A percentile compares a stretch with the other conserved stretches of the same genome.
These are phyloP conservation scores for Vitis hybrid DNA, from an alignment of 177 flowering plant species.

Conservation along the genomic window DNA sequence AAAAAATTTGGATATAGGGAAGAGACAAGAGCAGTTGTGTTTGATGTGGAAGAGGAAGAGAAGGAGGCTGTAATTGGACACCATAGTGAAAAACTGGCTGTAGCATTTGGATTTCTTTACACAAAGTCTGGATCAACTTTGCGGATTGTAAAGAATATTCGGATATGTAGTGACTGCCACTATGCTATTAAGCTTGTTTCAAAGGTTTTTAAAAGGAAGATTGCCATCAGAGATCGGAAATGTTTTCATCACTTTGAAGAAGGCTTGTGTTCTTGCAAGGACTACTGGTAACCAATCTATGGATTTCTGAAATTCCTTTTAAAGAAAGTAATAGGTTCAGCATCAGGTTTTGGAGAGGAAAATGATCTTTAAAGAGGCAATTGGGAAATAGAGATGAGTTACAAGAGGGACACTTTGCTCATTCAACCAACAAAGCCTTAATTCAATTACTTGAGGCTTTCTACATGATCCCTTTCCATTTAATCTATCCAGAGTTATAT, in stretches of 20 bases:
- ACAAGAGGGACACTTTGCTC: too few relatives aligned
- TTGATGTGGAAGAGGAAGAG: slow-evolving; percentile 13
- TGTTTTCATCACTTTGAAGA: slow-evolving; percentile 9
- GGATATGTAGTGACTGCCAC: slow-evolving; percentile 11
- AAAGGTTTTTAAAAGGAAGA: slow-evolving; percentile 6
- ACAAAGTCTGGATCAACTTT: slow-evolving; percentile 2
- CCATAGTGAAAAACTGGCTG: slow-evolving; percentile 12
- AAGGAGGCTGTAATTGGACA: slow-evolving; percentile 2
- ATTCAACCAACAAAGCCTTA: too few relatives aligned
- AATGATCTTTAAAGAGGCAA: background rate
- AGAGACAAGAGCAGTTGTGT: slow-evolving; percentile 2
- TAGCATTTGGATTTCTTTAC: slow-evolving; percentile 1
- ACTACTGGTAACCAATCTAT: slow-evolving; percentile 4
- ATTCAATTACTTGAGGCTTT: too few relatives aligned
- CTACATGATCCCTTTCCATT: too few relatives aligned
- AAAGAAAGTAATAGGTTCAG: background rate
- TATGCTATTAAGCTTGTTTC: slow-evolving; percentile 6
- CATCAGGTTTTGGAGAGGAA: background rate
- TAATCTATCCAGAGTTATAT: too few relatives aligned
- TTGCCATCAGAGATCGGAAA: slow-evolving; percentile 4
- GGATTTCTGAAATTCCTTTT: background rate
- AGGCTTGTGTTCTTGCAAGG: slow-evolving; percentile 4
- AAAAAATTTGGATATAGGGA: background rate
- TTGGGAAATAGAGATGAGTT: background rate
- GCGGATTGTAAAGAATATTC: slow-evolving; percentile 5